These are phyloP conservation scores for Priceomyces medius DNA, from an alignment of 805 yeast species.

Conservation along the genomic window DNA sequence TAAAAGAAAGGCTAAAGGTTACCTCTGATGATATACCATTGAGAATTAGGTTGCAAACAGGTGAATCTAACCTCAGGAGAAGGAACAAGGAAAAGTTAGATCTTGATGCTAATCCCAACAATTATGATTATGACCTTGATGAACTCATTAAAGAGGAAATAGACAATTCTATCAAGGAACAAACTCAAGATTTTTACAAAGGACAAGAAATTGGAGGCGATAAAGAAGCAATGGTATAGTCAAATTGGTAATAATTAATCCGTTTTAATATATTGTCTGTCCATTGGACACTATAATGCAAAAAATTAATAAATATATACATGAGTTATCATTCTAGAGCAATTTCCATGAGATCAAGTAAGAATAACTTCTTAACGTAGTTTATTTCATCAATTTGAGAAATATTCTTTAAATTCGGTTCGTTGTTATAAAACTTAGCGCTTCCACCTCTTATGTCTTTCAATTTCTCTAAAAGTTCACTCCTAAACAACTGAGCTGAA, in stretches of 20 bases:
- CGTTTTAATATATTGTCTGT: not conserved
- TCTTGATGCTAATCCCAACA: slow-evolving; percentile 38
- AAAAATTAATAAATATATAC: slow-evolving; percentile 1
- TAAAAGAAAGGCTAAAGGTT: slow-evolving; percentile 29
- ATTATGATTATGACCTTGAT: slow-evolving; percentile 44
- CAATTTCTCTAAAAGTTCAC: slow-evolving; percentile 5
- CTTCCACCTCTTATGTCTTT: slow-evolving; percentile 4
- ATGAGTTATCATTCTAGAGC: not conserved
- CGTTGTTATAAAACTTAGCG: slow-evolving; percentile 8
- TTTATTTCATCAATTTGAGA: slow-evolving; percentile 19
- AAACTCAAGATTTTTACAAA: slow-evolving; percentile 19
- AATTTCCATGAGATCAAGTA: slow-evolving; percentile 20
- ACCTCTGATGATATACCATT: slow-evolving; percentile 40
- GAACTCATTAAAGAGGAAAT: slow-evolving; percentile 40
- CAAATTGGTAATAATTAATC: not conserved
- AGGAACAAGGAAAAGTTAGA: slow-evolving; percentile 34
- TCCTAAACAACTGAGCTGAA: not conserved
- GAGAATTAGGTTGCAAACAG: slow-evolving; percentile 28
- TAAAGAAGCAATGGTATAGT: slow-evolving; percentile 25
- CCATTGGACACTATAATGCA: not conserved
- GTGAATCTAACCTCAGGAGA: slow-evolving; percentile 21
- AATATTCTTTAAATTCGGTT: slow-evolving; percentile 9
- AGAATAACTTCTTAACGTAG: slow-evolving; percentile 21
- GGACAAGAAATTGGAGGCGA: slow-evolving; percentile 19
- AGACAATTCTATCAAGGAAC: slow-evolving; percentile 19